Evolutionary conservation across 1,284 basidiomycete genomes (phyloP), one percentile per base, ranked within the genome.

Genomic region (Cystobasidium slooffiae): DNA sequence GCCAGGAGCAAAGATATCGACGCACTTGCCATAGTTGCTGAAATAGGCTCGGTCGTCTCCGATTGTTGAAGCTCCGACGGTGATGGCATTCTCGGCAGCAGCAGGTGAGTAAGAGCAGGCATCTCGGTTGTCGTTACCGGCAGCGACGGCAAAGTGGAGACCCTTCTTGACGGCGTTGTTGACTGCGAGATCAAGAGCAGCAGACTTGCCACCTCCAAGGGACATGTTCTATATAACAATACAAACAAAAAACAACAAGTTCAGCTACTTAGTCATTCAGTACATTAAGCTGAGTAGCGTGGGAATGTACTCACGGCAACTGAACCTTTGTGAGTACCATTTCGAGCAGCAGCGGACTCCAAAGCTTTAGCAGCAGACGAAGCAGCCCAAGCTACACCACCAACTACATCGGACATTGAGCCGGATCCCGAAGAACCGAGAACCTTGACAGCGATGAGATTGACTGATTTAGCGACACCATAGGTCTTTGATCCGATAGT

Each of bases 381-480:
- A 22, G 90, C 88, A 74, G 94, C 95, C 88, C 89, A 99, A 46
- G 86, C 84, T 75, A 97, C 93, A 82, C 94, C 95, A 20, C 86
- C 87, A 69, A 98, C 86, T 79, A 98, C 96, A 81, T 98, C 95
- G 64, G 91, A 90, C 93, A 97, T 97, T 75, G 90, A 88, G n/a
- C 97, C 97, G 75, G 90, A 91, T 59, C 97, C 97, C 80, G 94
- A 91, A 67, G 90, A 89, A 39, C 94, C 93, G 68, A 99, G 88
- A 24, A 99, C 97, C 88, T 99, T 99, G 85, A 99, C 96, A 64
- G 97, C 97, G 78, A 94, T 88, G 77, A 99, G 87, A 75, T 91
- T 88, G 62, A 94, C 95, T 78, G 88, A 87, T 88, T 98, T 99
- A 73, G 97, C 95, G 59, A 99, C 93, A 84, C 97, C 97, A 80